Conservation (phyloP, 1,284 basidiomycete genomes). For the Boletellus sp. region DNA sequence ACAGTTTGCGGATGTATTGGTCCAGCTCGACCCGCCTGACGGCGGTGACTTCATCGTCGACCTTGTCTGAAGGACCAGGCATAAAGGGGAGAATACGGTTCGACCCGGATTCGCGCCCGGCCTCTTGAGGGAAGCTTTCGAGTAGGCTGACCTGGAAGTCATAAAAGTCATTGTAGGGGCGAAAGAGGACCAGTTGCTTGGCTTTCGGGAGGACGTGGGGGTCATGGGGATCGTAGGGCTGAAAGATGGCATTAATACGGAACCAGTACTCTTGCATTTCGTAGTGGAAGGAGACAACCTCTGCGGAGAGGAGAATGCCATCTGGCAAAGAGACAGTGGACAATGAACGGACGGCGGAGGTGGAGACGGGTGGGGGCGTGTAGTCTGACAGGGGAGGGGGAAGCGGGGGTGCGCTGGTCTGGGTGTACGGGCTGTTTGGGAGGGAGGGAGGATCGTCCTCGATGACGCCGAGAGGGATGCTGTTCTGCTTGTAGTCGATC, state of each 20-base stretch:
- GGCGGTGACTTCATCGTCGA: constrained; percentile 85
- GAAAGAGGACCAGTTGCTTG: constrained; percentile 86
- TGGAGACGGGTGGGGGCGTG: constrained; percentile 9
- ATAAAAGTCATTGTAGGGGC: constrained; percentile 98
- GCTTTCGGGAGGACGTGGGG: constrained; percentile 57
- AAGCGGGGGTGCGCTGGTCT: constrained; percentile 25
- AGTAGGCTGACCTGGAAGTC: constrained; percentile 93
- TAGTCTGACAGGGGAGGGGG: constrained; percentile 14
- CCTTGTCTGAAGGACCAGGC: constrained; percentile 86
- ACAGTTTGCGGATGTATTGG: constrained; percentile 82
- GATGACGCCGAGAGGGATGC: constrained; percentile 90
- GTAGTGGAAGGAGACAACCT: constrained; percentile 93
- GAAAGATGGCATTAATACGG: constrained; percentile 85
- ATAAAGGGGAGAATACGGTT: constrained; percentile 89
- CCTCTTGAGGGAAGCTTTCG: constrained; percentile 84
- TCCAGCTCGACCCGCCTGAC: constrained; percentile 83
- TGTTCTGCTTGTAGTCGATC: constrained; percentile 93
- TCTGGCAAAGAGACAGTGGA: constrained; percentile 58
- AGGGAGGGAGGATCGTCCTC: constrained; percentile 57
- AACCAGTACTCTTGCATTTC: constrained; percentile 99
- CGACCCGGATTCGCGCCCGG: constrained; percentile 65
- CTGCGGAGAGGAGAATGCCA: constrained; percentile 84
- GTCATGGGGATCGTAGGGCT: constrained; percentile 67
- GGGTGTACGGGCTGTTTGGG: constrained; percentile 41
- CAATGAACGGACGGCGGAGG: constrained; percentile 24